Conservation (phyloP, 345 rosid species). For the Bruguiera gymnorhiza region DNA sequence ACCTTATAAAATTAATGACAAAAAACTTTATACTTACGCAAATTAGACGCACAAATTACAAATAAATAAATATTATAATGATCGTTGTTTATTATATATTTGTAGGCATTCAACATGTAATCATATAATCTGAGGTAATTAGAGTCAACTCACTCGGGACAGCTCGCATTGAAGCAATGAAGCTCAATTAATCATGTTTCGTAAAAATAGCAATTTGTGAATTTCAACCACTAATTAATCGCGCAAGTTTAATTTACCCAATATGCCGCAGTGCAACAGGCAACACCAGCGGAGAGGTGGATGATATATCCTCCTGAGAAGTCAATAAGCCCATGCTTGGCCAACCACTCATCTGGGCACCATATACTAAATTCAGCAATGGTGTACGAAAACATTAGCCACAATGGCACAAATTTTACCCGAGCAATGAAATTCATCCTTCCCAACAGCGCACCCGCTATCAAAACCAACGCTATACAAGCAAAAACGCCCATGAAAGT, state of each 20-base stretch:
- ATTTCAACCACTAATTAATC: too few species aligned
- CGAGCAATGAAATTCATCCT: constrained; percentile 56
- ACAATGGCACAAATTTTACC: constrained; percentile 50
- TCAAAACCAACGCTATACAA: constrained; percentile 41
- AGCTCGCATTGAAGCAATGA: too few species aligned
- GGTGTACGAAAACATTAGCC: constrained; percentile 43
- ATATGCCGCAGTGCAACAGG: constrained; percentile 52
- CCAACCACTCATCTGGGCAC: constrained; percentile 48
- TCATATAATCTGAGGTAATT: too few species aligned
- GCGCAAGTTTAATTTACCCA: constrained; percentile 28
- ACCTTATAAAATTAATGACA: too few species aligned
- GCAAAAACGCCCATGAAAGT: constrained; percentile 42
- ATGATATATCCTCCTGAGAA: constrained; percentile 53
- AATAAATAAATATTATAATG: too few species aligned
- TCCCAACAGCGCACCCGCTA: constrained; percentile 43
- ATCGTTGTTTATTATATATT: too few species aligned
- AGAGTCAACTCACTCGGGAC: too few species aligned
- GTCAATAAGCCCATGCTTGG: constrained; percentile 48
- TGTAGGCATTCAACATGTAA: too few species aligned
- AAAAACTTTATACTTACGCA: too few species aligned
- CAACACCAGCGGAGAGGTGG: constrained; percentile 48
- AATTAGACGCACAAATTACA: too few species aligned
- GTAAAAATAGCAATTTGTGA: too few species aligned
- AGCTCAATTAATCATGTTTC: too few species aligned
- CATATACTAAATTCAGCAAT: constrained; percentile 43